A percentile compares a stretch with the other conserved stretches of the same genome.
Conservation (phyloP, 257 asterid genomes). For the Solanum microdontum region DNA sequence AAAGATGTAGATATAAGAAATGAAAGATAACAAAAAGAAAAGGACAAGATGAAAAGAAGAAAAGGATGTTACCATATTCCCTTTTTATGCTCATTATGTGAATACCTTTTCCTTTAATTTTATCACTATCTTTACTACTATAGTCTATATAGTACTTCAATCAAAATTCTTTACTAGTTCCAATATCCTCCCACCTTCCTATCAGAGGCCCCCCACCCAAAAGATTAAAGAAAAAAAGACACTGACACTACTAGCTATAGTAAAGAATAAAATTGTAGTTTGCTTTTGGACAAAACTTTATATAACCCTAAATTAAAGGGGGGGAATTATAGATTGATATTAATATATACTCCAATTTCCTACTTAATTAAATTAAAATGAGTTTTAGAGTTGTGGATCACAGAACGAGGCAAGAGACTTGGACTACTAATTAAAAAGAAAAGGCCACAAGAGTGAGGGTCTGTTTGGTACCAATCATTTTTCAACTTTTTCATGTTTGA, state of each 20-base stretch:
- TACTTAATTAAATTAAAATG: neutral
- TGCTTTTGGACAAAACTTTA: neutral
- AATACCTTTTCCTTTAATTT: neutral
- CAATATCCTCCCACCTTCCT: neutral
- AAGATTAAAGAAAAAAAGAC: neutral
- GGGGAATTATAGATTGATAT: neutral
- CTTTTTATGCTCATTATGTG: slow-evolving; percentile 7
- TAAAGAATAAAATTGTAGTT: neutral
- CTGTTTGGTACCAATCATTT: neutral
- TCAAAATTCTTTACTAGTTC: neutral
- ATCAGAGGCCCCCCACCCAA: neutral
- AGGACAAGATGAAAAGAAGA: slow-evolving; percentile 16
- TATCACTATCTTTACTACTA: neutral
- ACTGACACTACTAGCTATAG: neutral
- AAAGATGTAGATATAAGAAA: slow-evolving; percentile 3
- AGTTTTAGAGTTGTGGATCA: neutral
- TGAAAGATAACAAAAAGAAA: slow-evolving; percentile 21
- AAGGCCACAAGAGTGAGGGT: neutral
- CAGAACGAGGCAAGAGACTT: neutral
- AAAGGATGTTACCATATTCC: slow-evolving; percentile 11
- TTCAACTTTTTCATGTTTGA: neutral
- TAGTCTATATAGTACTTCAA: neutral
- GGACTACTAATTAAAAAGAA: neutral
- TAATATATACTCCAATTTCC: neutral
- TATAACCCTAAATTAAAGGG: neutral